A percentile compares a stretch with the other conserved stretches of the same genome.
Evolutionary conservation across 1,139 yeast genomes (phyloP).

Genomic region (Hemisphaericaspora xylanilytica): DNA sequence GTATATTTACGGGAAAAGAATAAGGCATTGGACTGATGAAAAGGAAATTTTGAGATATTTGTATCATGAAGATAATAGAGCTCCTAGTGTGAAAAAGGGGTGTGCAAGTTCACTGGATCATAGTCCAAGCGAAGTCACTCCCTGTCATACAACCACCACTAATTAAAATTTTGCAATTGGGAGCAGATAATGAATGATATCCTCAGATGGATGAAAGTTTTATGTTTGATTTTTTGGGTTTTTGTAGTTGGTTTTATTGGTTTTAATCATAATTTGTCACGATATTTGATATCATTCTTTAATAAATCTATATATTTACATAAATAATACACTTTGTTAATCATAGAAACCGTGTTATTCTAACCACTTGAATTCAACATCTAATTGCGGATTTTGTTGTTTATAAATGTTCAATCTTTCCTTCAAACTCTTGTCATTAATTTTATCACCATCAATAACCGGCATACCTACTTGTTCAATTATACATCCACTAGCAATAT

Average conservation of each 20-base stretch:
- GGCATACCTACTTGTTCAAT: constrained; percentile 83
- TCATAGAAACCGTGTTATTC: neutral
- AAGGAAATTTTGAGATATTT: constrained; percentile 34
- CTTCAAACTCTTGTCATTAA: constrained; percentile 52
- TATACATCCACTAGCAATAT: constrained; percentile 73
- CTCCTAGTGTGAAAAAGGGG: constrained; percentile 8
- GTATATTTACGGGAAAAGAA: constrained; percentile 54
- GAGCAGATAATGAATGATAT: too few relatives aligned
- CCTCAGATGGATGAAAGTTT: too few relatives aligned
- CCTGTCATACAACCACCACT: neutral
- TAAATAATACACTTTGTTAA: too few relatives aligned
- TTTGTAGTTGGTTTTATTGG: constrained; percentile 2
- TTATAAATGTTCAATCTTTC: constrained; percentile 31
- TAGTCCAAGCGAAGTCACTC: neutral
- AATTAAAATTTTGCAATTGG: too few relatives aligned
- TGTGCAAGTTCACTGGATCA: constrained; percentile 1
- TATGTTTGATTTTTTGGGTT: neutral
- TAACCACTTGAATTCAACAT: constrained; percentile 7
- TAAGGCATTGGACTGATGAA: constrained; percentile 52
- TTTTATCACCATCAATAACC: constrained; percentile 24
- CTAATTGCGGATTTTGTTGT: constrained; percentile 9
- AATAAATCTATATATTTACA: too few relatives aligned
- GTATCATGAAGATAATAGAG: constrained; percentile 28
- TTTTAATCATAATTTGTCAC: too few relatives aligned
- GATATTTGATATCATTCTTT: too few relatives aligned